These are phyloP conservation scores for Lojkania enalia DNA, from an alignment of 2,329 filamentous ascomycete species.

Conservation along the genomic window DNA sequence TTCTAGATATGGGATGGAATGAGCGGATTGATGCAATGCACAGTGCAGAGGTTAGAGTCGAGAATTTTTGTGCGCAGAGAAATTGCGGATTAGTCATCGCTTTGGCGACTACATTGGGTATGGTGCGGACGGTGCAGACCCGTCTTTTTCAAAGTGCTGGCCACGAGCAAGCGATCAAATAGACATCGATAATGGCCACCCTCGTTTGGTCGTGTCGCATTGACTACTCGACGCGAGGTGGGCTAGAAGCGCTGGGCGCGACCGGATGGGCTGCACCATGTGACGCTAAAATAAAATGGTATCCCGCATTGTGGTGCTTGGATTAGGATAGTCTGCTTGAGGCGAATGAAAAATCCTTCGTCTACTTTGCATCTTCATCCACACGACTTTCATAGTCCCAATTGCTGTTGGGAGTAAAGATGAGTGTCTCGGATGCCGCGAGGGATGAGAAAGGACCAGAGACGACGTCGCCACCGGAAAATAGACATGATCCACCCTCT, in stretches of 20 bases:
- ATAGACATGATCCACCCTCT: slow-evolving; percentile 17
- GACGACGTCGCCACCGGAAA: slow-evolving; percentile 13
- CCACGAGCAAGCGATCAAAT: neutral
- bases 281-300: neutral
- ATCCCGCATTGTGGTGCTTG: neutral
- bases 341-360: too few relatives aligned
- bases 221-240: neutral
- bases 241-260: neutral
- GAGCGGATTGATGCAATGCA: too few relatives aligned
- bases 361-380: too few relatives aligned
- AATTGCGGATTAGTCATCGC: neutral
- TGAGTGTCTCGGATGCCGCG: too few relatives aligned
- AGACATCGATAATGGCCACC: neutral
- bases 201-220: neutral
- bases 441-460: slow-evolving; percentile 22
- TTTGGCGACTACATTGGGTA: neutral
- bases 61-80: too few relatives aligned
- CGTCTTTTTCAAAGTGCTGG: neutral
- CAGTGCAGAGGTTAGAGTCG: too few relatives aligned
- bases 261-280: neutral
- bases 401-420: too few relatives aligned
- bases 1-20: too few relatives aligned
- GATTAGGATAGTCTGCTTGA: too few relatives aligned
- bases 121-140: neutral
- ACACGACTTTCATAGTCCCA: too few relatives aligned